Percentiles rank a stretch among this genome's conserved stretches.
These are phyloP conservation scores for Pochonia chlamydosporia DNA, from an alignment of 2,329 filamentous ascomycete species.

Conservation along the genomic window DNA sequence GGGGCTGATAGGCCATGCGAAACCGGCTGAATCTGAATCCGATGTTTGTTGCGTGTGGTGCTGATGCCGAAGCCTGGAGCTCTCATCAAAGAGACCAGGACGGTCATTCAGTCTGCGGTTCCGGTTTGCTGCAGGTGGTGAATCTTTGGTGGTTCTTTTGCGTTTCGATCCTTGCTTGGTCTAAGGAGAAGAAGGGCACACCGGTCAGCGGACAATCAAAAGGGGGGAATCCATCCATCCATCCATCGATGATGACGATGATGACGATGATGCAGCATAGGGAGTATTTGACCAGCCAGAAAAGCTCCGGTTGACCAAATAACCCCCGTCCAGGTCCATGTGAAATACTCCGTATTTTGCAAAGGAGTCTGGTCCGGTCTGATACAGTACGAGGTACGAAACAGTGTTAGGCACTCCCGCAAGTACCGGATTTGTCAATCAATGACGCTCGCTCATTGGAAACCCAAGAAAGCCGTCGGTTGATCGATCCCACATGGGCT, in stretches of 20 bases:
- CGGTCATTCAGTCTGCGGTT: not conserved
- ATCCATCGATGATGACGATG: no score
- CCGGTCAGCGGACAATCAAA: conserved; percentile 1
- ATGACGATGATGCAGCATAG: no score
- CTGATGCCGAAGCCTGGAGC: not conserved
- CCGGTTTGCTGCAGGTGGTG: not conserved
- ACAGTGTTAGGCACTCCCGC: no score
- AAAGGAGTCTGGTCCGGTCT: no score
- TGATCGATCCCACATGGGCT: not conserved
- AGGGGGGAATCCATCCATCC: no score
- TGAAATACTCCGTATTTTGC: not conserved
- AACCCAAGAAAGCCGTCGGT: not conserved
- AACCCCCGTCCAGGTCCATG: not conserved
- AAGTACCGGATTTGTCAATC: no score
- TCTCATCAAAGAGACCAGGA: no score
- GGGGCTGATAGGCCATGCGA: conserved; percentile 3
- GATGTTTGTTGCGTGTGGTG: not conserved
- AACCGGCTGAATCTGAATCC: not conserved
- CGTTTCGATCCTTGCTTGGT: conserved; percentile 5
- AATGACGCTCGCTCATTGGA: not conserved
- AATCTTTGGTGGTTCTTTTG: conserved; percentile 2
- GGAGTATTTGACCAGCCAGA: not conserved
- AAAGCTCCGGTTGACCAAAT: not conserved
- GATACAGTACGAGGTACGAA: no score
- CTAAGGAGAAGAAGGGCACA: not conserved